phyloP scores from a whole-genome alignment of 345 rosid species.

The Citrus sinensis region DNA sequence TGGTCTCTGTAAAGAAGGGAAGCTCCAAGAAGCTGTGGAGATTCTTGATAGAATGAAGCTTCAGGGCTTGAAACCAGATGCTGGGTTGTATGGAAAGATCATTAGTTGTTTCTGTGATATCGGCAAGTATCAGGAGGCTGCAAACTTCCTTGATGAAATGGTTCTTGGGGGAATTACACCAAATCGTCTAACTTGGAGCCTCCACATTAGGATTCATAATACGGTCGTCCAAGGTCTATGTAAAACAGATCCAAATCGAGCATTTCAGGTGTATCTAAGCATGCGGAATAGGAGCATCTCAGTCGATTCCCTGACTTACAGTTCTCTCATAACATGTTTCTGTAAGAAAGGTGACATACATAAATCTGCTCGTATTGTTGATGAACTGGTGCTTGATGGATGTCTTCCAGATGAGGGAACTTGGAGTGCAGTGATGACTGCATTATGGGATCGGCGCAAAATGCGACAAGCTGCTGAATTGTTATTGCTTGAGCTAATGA shows the following conservation, averaged over 20 bases:
- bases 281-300: slow-evolving; percentile 73
- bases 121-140: slow-evolving; percentile 68
- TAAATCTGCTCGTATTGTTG: slow-evolving; percentile 56
- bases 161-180: slow-evolving; percentile 56
- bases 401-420: slow-evolving; percentile 50
- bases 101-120: slow-evolving; percentile 53
- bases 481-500: slow-evolving; percentile 18
- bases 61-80: slow-evolving; percentile 85
- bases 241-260: slow-evolving; percentile 39
- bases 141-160: slow-evolving; percentile 87
- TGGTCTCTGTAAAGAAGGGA: slow-evolving; percentile 79
- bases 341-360: slow-evolving; percentile 54
- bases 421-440: slow-evolving; percentile 47
- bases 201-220: slow-evolving; percentile 65
- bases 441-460: slow-evolving; percentile 37
- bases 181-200: slow-evolving; percentile 68
- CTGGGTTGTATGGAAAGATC: slow-evolving; percentile 74
- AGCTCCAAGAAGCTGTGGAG: slow-evolving; percentile 62
- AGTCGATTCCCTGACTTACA: slow-evolving; percentile 38
- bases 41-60: slow-evolving; percentile 87
- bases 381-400: slow-evolving; percentile 72
- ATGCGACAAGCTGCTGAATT: slow-evolving; percentile 31
- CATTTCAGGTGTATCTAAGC: slow-evolving; percentile 56
- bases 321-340: slow-evolving; percentile 46
- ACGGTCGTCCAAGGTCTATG: slow-evolving; percentile 60